Evolutionary conservation across 179 eudicot genomes (phyloP).

Genomic region (Amaranthus tricolor): DNA sequence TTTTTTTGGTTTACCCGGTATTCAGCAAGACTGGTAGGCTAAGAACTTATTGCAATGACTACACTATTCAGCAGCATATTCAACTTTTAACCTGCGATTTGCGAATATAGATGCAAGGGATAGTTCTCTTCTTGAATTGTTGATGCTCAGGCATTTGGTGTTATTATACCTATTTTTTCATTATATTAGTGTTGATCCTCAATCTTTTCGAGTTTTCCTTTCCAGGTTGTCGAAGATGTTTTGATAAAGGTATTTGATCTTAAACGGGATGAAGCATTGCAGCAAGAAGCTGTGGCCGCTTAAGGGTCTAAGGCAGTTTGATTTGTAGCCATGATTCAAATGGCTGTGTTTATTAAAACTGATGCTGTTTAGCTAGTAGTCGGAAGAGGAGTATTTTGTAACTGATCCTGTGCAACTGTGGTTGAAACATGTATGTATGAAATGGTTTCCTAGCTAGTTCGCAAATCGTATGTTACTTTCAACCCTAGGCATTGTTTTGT

Average conservation of each 20-base stretch:
- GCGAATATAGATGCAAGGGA: neutral
- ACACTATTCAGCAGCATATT: neutral
- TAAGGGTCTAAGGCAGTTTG: conserved; percentile 24
- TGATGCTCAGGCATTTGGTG: neutral
- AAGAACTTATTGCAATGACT: neutral
- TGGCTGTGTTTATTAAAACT: neutral
- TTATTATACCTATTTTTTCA: neutral
- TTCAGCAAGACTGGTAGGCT: neutral
- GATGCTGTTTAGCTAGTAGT: no score
- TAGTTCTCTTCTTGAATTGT: neutral
- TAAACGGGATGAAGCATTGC: conserved; percentile 72
- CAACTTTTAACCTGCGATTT: neutral
- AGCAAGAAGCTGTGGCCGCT: conserved; percentile 42
- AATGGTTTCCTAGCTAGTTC: neutral
- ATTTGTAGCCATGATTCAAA: neutral
- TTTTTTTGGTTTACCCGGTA: neutral
- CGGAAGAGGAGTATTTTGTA: no score
- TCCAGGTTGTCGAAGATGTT: conserved; percentile 89
- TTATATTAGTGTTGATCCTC: conserved; percentile 4
- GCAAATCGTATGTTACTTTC: neutral
- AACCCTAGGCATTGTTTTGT: neutral
- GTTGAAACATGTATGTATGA: conserved; percentile 1
- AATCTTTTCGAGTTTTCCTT: conserved; percentile 12
- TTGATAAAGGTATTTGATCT: conserved; percentile 77
- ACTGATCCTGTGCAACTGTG: conserved; percentile 3